Evolutionary conservation across 805 yeast species (phyloP).

Genomic region (Wickerhamiella occidentalis): DNA sequence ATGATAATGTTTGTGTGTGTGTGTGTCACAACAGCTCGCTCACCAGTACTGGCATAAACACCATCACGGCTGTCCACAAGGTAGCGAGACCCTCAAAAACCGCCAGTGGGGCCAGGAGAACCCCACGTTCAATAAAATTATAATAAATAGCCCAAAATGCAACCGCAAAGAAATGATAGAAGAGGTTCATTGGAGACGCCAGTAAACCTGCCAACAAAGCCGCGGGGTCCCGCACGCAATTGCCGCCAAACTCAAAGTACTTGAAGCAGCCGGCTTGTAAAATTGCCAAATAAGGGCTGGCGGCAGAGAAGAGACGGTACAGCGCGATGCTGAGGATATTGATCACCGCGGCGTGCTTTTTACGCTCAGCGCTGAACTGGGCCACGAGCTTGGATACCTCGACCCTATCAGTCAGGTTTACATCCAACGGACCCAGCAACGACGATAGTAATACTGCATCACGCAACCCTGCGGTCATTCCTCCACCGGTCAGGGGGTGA

Average conservation of each 20-base stretch:
- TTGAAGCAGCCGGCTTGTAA: slow-evolving; percentile 81
- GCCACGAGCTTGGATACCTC: slow-evolving; percentile 44
- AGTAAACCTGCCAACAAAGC: slow-evolving; percentile 70
- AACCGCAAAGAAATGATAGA: slow-evolving; percentile 80
- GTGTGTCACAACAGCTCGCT: slow-evolving; percentile 25
- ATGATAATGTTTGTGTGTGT: too few relatives aligned
- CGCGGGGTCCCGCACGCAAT: slow-evolving; percentile 64
- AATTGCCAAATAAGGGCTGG: slow-evolving; percentile 46
- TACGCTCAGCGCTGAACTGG: slow-evolving; percentile 67
- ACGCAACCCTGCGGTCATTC: slow-evolving; percentile 93
- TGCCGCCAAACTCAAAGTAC: slow-evolving; percentile 79
- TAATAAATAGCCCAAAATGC: slow-evolving; percentile 71
- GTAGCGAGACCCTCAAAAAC: slow-evolving; percentile 56
- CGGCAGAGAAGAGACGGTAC: slow-evolving; percentile 83
- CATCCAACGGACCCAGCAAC: slow-evolving; percentile 42
- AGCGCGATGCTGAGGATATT: slow-evolving; percentile 86
- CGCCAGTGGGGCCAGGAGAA: slow-evolving; percentile 56
- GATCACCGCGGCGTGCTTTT: slow-evolving; percentile 66
- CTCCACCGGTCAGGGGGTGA: slow-evolving; percentile 97
- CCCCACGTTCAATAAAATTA: slow-evolving; percentile 56
- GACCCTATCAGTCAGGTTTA: slow-evolving; percentile 45
- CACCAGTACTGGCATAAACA: slow-evolving; percentile 65
- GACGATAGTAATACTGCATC: slow-evolving; percentile 64
- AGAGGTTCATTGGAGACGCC: slow-evolving; percentile 61
- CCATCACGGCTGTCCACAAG: slow-evolving; percentile 58